Evolutionary conservation across 164 flowering plant species (phyloP).

Genomic region (Aristolochia californica): DNA sequence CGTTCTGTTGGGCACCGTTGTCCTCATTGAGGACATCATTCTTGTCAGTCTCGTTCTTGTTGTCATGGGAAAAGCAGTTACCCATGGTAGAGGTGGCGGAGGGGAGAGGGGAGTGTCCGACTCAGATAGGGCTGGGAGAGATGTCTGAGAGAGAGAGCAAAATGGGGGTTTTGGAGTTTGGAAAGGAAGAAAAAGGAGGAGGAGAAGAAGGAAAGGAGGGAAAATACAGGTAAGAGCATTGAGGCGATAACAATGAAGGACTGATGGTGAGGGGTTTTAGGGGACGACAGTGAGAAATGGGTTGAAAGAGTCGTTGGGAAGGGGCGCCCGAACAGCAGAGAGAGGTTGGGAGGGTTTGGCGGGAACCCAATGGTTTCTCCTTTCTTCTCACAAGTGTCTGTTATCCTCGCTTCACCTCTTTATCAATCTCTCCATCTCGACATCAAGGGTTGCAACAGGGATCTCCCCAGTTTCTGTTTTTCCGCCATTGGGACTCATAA

Average conservation of each 20-base stretch:
- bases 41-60: background rate
- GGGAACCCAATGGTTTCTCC: conserved; percentile 2
- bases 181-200: background rate
- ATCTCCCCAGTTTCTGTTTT: no score
- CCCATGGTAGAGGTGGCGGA: conserved; percentile 3
- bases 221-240: background rate
- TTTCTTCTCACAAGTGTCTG: background rate
- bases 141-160: background rate
- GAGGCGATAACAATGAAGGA: background rate
- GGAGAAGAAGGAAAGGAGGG: background rate
- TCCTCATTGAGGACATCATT: background rate
- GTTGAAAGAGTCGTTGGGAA: conserved; percentile 1
- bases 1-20: background rate
- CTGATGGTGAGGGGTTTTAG: conserved; percentile 5
- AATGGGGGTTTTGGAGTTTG: background rate
- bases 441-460: no score
- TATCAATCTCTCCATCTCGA: background rate
- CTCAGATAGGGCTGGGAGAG: background rate
- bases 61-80: conserved; percentile 7
- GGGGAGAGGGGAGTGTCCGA: background rate
- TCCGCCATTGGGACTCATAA: no score
- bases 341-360: conserved; percentile 8
- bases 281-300: background rate
- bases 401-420: background rate
- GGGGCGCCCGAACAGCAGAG: background rate